Percentiles rank a stretch among this genome's conserved stretches.
phyloP scores from a whole-genome alignment of 768 basidiomycete species.

The Lepiota venenata region DNA sequence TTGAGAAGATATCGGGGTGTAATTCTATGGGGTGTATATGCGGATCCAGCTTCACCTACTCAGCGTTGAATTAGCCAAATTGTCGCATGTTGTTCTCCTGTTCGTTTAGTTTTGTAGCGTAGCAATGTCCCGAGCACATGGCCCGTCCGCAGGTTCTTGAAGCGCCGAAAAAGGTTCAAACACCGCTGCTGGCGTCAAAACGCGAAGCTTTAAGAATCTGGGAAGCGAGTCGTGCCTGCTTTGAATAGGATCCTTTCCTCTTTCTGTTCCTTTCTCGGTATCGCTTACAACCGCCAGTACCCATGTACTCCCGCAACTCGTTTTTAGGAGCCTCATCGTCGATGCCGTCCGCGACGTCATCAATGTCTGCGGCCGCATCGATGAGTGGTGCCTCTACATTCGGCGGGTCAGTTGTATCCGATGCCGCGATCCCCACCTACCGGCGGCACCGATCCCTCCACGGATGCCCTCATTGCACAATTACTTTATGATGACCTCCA shows the following conservation, averaged over 20 bases:
- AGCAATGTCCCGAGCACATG: no score
- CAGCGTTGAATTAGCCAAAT: no score
- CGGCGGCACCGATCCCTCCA: constrained; percentile 28
- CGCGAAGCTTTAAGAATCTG: neutral
- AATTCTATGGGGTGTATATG: neutral
- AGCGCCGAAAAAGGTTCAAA: neutral
- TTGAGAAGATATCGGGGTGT: constrained; percentile 5
- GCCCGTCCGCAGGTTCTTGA: neutral
- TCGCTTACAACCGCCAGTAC: neutral
- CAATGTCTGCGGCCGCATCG: neutral
- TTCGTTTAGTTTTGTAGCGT: neutral
- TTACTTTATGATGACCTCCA: constrained; percentile 41
- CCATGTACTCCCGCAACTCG: constrained; percentile 1
- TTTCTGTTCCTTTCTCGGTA: neutral
- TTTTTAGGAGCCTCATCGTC: constrained; percentile 3
- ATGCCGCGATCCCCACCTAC: neutral
- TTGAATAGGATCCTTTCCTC: neutral
- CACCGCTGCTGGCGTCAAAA: no score
- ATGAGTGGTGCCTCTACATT: neutral
- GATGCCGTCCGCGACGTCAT: constrained; percentile 2
- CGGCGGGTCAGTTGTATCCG: neutral
- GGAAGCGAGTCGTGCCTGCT: neutral
- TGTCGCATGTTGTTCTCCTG: neutral
- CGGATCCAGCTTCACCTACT: constrained; percentile 2
- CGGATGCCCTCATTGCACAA: constrained; percentile 36